Evolutionary conservation across 2,329 filamentous ascomycete genomes (phyloP).

Genomic region (Pseudogymnoascus sp.): DNA sequence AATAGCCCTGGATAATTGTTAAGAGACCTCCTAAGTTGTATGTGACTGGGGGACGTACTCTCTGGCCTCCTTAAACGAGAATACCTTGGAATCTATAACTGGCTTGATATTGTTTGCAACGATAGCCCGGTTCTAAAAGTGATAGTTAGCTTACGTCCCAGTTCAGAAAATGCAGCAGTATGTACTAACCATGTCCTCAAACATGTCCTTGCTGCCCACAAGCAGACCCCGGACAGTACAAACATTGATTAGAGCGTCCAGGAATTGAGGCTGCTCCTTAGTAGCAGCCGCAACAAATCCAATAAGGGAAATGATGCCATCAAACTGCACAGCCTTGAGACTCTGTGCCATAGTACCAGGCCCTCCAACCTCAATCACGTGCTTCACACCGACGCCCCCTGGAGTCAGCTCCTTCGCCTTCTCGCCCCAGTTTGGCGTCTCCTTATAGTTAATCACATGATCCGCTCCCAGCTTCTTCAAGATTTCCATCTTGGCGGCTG

Average conservation of each 20-base stretch:
- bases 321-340: constrained; percentile 33
- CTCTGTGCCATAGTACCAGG: constrained; percentile 34
- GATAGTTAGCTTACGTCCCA: not conserved
- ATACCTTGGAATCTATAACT: constrained; percentile 40
- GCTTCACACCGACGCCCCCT: constrained; percentile 33
- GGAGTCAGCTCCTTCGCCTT: constrained; percentile 32
- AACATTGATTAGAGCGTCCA: constrained; percentile 27
- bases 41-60: constrained; percentile 26
- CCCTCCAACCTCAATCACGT: constrained; percentile 40
- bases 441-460: constrained; percentile 39
- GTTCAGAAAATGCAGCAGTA: not conserved
- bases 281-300: constrained; percentile 29
- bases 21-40: not conserved
- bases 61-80: constrained; percentile 38
- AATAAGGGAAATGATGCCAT: constrained; percentile 36
- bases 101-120: constrained; percentile 41
- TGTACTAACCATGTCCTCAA: constrained; percentile 40
- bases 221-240: constrained; percentile 41
- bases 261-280: constrained; percentile 24
- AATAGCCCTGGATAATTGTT: constrained; percentile 32
- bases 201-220: constrained; percentile 39
- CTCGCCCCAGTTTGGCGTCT: constrained; percentile 34
- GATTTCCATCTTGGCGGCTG: constrained; percentile 30
- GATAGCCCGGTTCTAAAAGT: constrained; percentile 35
- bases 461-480: constrained; percentile 36